Conservation (phyloP, 306 rosid genomes). For the Lablab purpureus region DNA sequence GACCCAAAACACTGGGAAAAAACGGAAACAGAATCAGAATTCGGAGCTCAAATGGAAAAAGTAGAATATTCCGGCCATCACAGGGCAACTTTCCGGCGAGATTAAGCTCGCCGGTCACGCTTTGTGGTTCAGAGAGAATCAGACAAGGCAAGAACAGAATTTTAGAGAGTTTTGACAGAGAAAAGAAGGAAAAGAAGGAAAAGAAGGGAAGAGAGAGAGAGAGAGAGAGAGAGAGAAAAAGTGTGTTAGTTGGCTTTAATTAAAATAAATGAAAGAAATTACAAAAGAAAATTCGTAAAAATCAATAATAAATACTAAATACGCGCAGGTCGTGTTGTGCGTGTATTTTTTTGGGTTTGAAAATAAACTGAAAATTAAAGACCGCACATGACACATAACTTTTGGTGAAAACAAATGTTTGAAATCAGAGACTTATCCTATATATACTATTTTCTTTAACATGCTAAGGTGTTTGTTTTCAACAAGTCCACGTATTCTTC, state of each 20-base stretch:
- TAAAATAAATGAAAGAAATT: neutral
- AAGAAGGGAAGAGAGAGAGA: neutral
- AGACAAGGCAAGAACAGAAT: conserved; percentile 45
- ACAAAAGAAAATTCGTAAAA: neutral
- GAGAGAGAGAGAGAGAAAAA: conserved; percentile 18
- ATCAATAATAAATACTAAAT: conserved; percentile 33
- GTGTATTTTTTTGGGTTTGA: neutral
- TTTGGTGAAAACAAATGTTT: conserved; percentile 2
- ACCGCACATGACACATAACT: conserved; percentile 9
- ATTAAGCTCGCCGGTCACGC: conserved; percentile 59
- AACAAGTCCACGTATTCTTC: neutral
- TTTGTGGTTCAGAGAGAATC: conserved; percentile 44
- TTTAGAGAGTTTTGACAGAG: conserved; percentile 30
- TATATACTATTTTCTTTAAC: neutral
- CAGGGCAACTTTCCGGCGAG: conserved; percentile 56
- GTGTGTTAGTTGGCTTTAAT: conserved; percentile 50
- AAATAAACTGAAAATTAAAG: conserved; percentile 12
- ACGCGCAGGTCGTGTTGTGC: conserved; percentile 44
- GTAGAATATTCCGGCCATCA: conserved; percentile 27
- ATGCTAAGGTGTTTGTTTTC: neutral
- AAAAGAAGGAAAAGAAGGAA: neutral
- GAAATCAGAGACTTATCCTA: neutral
- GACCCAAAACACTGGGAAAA: conserved; percentile 6
- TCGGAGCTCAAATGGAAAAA: conserved; percentile 29
- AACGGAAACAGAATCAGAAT: conserved; percentile 12